Base-by-base conservation (phyloP, 2,329 filamentous ascomycete species). In the Pyrenophora seminiperda region DNA sequence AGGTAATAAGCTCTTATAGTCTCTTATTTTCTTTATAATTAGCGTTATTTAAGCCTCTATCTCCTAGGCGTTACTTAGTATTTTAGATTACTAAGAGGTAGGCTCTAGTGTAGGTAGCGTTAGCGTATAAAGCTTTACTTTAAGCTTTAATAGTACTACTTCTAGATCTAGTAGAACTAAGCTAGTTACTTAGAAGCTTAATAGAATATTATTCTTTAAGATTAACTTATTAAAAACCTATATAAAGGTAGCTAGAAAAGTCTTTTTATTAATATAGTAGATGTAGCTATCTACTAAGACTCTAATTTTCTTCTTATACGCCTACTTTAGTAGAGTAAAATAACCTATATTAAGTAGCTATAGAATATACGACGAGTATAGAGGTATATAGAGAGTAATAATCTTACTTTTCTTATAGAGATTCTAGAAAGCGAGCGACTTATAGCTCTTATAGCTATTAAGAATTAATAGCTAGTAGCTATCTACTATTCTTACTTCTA, bases 91-190 rank as follows among this genome's bases (percentile, higher is more conserved):
- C 43, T 37, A 60, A 3, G 15, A 3, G 29, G 33, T 39, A 40
- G 14, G 7, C 27, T 22, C n/a, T 46, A 15, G 13, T 31, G 37
- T 20, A 31, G 29, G 50, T 41, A 41, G 56, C 38, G 41, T 44
- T 40, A 32, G 56, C 31, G 46, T 63, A 38, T 40, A 29, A 36
- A 49, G 36, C 41, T 56, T 43, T 10, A 62, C 56, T 48, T 65
- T 54, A 59, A 74, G 68, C 59, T 65, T 70, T 47, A 53, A 70
- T 56, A 74, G 31, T 20, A 72, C 66, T 41, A 41, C 53, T 22
- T 69, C 44, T 56, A 62, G 61, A 53, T 73, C 50, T 34, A 64
- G 58, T 58, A 62, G 70, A 44, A 70, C 56, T 58, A 75, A 55
- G 20, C 73, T 50, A 62, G 68, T 61, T 50, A 52, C 63, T 61